These are phyloP conservation scores for Suillus weaverae DNA, from an alignment of 768 basidiomycete species.

Conservation along the genomic window DNA sequence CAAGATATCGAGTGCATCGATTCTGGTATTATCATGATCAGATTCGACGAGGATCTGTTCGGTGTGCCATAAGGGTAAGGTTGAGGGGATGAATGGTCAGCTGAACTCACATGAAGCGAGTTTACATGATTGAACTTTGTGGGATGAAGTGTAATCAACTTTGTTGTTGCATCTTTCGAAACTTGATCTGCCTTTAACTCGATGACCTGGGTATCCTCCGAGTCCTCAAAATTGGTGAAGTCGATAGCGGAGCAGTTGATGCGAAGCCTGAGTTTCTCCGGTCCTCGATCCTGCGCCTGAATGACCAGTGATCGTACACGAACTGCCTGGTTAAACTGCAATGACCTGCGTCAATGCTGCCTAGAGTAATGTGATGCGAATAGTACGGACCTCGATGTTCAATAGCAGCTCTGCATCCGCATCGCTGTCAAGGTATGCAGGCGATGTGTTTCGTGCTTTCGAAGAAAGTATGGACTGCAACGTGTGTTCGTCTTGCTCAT, in stretches of 20 bases:
- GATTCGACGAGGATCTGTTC: slow-evolving; percentile 65
- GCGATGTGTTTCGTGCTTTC: slow-evolving; percentile 45
- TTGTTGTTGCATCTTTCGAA: slow-evolving; percentile 37
- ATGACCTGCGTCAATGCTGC: not conserved
- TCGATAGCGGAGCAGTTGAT: slow-evolving; percentile 59
- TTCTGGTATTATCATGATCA: slow-evolving; percentile 69
- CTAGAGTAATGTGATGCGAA: slow-evolving; percentile 1
- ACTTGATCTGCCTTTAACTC: slow-evolving; percentile 52
- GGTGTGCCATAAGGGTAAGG: not conserved
- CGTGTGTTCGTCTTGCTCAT: slow-evolving; percentile 54
- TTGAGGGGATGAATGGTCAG: not conserved
- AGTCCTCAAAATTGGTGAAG: slow-evolving; percentile 66
- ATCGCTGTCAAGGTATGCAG: slow-evolving; percentile 60
- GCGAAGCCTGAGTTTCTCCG: slow-evolving; percentile 60
- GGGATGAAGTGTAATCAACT: slow-evolving; percentile 53
- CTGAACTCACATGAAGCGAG: slow-evolving; percentile 52
- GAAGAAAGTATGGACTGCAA: slow-evolving; percentile 49
- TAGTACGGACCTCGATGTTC: slow-evolving; percentile 58
- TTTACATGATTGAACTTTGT: slow-evolving; percentile 73
- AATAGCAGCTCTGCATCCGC: slow-evolving; percentile 73
- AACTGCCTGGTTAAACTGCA: slow-evolving; percentile 69
- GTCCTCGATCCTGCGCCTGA: slow-evolving; percentile 48
- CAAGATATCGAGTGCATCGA: slow-evolving; percentile 66
- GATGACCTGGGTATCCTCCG: slow-evolving; percentile 56
- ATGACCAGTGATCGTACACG: slow-evolving; percentile 61